Evolutionary conservation across 495 filamentous ascomycete species (phyloP).

Genomic region (Hypoxylon fuscum): DNA sequence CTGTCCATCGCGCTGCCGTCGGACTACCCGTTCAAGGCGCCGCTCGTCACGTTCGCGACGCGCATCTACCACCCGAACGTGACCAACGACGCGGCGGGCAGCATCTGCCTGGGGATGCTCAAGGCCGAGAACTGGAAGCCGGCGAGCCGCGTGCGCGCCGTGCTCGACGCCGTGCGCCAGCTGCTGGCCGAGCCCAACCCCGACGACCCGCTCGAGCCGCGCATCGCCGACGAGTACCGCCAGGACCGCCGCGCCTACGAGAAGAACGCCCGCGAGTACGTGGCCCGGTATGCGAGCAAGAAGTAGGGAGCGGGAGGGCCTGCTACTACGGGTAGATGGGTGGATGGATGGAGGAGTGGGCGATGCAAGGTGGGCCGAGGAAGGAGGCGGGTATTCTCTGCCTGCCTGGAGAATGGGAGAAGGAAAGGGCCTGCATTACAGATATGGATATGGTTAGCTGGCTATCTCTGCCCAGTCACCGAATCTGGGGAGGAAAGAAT

Average conservation of each 20-base stretch:
- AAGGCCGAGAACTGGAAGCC: constrained; percentile 96
- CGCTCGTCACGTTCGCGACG: constrained; percentile 84
- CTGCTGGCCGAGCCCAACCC: constrained; percentile 88
- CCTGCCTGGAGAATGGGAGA: too few species aligned
- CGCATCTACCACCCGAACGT: constrained; percentile 99
- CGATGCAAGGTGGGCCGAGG: too few species aligned
- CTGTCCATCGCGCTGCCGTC: constrained; percentile 78
- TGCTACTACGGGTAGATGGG: background rate
- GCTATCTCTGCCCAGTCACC: too few species aligned
- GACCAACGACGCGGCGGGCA: constrained; percentile 87
- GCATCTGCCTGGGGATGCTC: constrained; percentile 91
- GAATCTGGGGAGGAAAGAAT: too few species aligned
- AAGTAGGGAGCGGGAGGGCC: constrained; percentile 5
- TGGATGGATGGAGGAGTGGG: too few species aligned
- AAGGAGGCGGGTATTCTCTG: too few species aligned
- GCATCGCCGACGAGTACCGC: constrained; percentile 87
- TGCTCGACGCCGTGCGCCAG: constrained; percentile 80
- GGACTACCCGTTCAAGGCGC: constrained; percentile 96
- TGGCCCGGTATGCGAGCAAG: constrained; percentile 73
- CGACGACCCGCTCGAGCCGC: constrained; percentile 90
- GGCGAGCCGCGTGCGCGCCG: constrained; percentile 74
- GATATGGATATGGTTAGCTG: too few species aligned
- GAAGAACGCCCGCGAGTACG: constrained; percentile 84
- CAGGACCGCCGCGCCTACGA: constrained; percentile 78
- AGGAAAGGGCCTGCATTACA: too few species aligned